Evolutionary conservation across 2,329 filamentous ascomycete genomes (phyloP), one percentile per base, ranked within the genome.

Genomic region (Ilyonectria robusta): DNA sequence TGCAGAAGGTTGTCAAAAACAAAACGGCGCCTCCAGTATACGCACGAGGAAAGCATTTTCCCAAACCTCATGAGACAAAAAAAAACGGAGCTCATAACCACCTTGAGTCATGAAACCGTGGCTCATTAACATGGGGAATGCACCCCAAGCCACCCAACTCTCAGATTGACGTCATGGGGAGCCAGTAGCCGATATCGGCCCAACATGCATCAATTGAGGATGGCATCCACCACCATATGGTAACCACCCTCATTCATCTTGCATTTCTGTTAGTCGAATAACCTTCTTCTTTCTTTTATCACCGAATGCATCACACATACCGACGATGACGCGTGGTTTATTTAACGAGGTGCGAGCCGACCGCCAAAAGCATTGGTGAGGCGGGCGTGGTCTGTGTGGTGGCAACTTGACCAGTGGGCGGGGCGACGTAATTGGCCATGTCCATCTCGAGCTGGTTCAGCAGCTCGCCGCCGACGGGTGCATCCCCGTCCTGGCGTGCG

Each of bases 331-430:
- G 15, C 11, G 15, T 46, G 4, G 37, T 53, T 46, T 10, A 63
- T 60, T 50, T 55, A 4, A 60, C 8, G 21, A 66, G 65, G 13
- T 35, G 50, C n/a, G 66, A 47, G 47, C 66, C 70, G 58, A 35
- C 31, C 7, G 40, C 54, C 37, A n/a, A 6, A 15, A 48, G 50
- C 19, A 13, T 1, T 29, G 60, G 47, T 35, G 26, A 26, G 19
- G 19, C 17, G 15, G 48, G 7, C 31, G 10, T 21, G 17, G 11
- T 4, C 21, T 48, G 46, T 13, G 44, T 21, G 19, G 21, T 29
- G 37, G 33, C 31, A 19, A 31, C 15, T 44, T 56, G 19, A n/a
- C 7, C 40, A 42, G 54, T 13, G 15, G 23, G 26, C 19, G n/a
- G 57, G 31, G 29, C 31, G 7, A 13, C 53, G 31, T 42, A 44